phyloP scores from a whole-genome alignment of 2,329 filamentous ascomycete genomes.

The Sporothrix globosa region DNA sequence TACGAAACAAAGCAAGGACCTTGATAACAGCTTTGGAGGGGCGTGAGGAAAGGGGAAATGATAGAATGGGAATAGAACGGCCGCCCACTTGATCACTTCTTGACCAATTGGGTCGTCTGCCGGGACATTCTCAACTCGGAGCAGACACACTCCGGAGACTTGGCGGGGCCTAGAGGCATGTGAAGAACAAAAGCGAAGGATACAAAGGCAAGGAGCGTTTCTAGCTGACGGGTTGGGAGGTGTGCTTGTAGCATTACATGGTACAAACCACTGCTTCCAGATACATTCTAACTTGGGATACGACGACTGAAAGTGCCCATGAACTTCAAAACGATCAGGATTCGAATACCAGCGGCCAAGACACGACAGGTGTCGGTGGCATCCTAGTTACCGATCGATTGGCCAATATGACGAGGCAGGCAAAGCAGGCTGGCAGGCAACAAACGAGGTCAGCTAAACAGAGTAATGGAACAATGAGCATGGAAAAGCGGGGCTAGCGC shows the following conservation, averaged over 20 bases:
- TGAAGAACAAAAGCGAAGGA: background rate
- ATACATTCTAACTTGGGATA: background rate
- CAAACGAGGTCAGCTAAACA: background rate
- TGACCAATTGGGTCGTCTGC: constrained; percentile 14
- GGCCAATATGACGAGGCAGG: constrained; percentile 9
- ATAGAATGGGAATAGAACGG: background rate
- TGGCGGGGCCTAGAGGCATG: constrained; percentile 15
- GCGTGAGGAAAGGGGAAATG: background rate
- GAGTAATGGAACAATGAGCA: background rate
- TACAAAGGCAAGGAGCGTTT: background rate
- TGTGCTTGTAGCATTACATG: background rate
- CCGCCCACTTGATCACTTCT: constrained; percentile 1
- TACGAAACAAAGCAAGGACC: background rate
- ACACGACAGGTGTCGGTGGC: background rate
- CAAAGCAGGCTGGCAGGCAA: background rate
- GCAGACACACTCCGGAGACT: background rate
- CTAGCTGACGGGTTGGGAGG: no score
- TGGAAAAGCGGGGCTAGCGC: constrained; percentile 1
- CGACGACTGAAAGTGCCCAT: background rate
- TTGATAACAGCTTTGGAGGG: background rate
- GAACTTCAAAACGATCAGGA: background rate
- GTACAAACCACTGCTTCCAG: background rate
- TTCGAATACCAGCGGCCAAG: background rate
- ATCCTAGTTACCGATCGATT: constrained; percentile 5
- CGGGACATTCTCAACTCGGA: constrained; percentile 8